Evolutionary conservation across 2,329 filamentous ascomycete genomes (phyloP).

Genomic region (Fusarium globosum): DNA sequence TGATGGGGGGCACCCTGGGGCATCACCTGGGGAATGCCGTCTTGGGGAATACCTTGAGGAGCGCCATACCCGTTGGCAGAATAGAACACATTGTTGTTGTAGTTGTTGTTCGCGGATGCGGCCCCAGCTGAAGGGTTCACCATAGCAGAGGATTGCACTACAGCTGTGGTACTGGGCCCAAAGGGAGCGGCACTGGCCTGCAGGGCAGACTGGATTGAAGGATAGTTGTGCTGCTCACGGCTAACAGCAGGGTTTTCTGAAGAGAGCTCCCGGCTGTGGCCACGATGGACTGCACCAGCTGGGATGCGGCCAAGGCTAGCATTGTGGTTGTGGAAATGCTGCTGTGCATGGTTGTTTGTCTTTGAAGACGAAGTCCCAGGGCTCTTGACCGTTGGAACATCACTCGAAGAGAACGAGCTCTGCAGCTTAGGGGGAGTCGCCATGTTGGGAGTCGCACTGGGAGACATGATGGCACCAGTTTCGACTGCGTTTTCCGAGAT

Average conservation of each 20-base stretch:
- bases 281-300: slow-evolving; percentile 70
- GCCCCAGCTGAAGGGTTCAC: slow-evolving; percentile 41
- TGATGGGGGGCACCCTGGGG: slow-evolving; percentile 38
- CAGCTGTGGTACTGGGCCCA: slow-evolving; percentile 65
- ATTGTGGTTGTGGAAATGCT: slow-evolving; percentile 81
- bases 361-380: slow-evolving; percentile 62
- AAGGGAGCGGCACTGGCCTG: slow-evolving; percentile 86
- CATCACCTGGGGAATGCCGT: slow-evolving; percentile 16
- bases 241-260: slow-evolving; percentile 56
- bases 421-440: slow-evolving; percentile 79
- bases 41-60: slow-evolving; percentile 41
- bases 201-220: slow-evolving; percentile 75
- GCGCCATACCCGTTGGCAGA: slow-evolving; percentile 46
- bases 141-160: slow-evolving; percentile 45
- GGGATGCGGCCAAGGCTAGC: slow-evolving; percentile 85
- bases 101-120: slow-evolving; percentile 45
- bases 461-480: slow-evolving; percentile 53
- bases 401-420: slow-evolving; percentile 89
- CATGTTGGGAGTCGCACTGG: slow-evolving; percentile 64
- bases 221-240: slow-evolving; percentile 63
- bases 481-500: slow-evolving; percentile 60
- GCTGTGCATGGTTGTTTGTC: slow-evolving; percentile 69
- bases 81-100: slow-evolving; percentile 50
- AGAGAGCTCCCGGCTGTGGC: slow-evolving; percentile 79
- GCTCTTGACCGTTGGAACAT: slow-evolving; percentile 86